Conservation (phyloP, 164 flowering plant species). For the Nymphaea thermarum region DNA sequence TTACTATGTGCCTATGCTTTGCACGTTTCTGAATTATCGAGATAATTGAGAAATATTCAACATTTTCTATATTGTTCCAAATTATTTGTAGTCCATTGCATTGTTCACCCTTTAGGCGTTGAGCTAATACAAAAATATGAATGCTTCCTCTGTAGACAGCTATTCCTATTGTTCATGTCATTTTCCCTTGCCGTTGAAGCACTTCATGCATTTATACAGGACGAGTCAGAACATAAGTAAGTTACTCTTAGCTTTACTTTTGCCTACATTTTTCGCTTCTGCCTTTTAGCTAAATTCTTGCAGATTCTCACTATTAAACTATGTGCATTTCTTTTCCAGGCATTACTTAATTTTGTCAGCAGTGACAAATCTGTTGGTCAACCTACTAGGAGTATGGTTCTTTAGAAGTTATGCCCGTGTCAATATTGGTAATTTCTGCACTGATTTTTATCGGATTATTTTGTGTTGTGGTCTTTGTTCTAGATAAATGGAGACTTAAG, state of each 20-base stretch:
- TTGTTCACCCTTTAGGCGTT: no score
- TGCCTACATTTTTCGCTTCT: not conserved
- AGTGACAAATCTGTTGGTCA: constrained; percentile 83
- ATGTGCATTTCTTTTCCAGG: constrained; percentile 23
- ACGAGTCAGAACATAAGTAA: constrained; percentile 99
- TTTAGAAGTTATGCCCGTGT: constrained; percentile 89
- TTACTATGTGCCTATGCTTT: no score
- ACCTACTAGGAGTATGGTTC: constrained; percentile 98
- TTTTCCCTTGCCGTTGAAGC: constrained; percentile 98
- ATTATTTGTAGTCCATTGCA: no score
- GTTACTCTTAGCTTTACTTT: constrained; percentile 13
- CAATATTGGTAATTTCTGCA: constrained; percentile 50
- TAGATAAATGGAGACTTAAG: no score
- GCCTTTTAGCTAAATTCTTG: not conserved
- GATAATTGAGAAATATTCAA: no score
- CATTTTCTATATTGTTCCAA: no score
- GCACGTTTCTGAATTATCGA: no score
- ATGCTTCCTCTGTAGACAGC: constrained; percentile 83
- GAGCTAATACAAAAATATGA: constrained; percentile 22
- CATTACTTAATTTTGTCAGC: constrained; percentile 96
- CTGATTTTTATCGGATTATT: not conserved
- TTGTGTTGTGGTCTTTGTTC: not conserved
- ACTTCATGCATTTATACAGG: constrained; percentile 95
- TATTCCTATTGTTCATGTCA: constrained; percentile 94
- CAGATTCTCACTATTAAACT: not conserved